Evolutionary conservation across 345 rosid genomes (phyloP), one percentile per base, ranked within the genome.

Genomic region (Aquilaria malaccensis): DNA sequence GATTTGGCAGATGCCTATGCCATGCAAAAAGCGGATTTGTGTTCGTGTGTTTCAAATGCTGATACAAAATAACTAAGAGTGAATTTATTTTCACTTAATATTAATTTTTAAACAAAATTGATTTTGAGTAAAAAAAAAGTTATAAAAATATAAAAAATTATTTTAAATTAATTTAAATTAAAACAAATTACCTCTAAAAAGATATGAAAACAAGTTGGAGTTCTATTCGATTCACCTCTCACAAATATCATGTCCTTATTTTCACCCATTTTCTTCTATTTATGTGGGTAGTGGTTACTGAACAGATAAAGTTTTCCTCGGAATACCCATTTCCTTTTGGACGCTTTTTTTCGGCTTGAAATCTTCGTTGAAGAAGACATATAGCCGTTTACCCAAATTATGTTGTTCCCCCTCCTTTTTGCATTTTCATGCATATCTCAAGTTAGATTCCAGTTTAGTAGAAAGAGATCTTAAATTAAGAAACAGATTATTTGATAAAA

Each of bases 1-100:
- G 29, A 10, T 45, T 14, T 29, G 9, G 66, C 67, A 55, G 65
- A 57, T 22, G 55, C 71, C 58, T 57, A 56, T 66, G 80, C 70
- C 43, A 31, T 7, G 10, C 54, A 30, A 58, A 37, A 30, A 43
- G 32, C 7, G 2, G 22, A 22, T 31, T 13, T 33, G 60, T 32
- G 65, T 29, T 51, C 14, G 31, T 55, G 5, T 37, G 43, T 37
- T 9, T 37, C 43, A 37, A 5, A 37, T 37, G 43, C 7, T 37
- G 43, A 37, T 56, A 14, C 37, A 64, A 58, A 30, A 55, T 59
- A 37, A 64, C 73, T n/a, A 51, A 59, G 63, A 37, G 33, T 73
- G 69, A 59, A 66, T 53, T 46, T 29, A 47, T 11, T 75, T 56
- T 59, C 30, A 58, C 53, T 61, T 49, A 65, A 55, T 32, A 13